Evolutionary conservation across 306 rosid species (phyloP).

Genomic region (Citrullus mucosospermus): DNA sequence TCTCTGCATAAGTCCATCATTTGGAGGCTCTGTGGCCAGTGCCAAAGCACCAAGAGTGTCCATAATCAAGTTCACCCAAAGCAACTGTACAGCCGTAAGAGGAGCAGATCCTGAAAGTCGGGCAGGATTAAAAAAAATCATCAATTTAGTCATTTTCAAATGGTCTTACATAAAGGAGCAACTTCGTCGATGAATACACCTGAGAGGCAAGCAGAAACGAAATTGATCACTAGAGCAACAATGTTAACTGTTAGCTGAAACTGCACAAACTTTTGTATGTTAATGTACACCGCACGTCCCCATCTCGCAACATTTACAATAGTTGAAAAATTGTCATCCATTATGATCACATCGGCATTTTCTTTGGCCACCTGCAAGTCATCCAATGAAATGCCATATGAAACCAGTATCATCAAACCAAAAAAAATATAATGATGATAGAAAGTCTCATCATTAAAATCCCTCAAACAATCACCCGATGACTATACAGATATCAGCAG

Average conservation of each 20-base stretch:
- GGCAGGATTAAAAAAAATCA: conserved; percentile 1
- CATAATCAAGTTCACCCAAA: conserved; percentile 99
- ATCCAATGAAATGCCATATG: conserved; percentile 8
- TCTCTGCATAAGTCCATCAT: conserved; percentile 60
- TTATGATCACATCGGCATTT: conserved; percentile 76
- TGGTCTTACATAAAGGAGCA: background rate
- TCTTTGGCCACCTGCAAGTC: conserved; percentile 81
- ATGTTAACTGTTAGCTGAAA: conserved; percentile 90
- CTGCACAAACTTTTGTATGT: conserved; percentile 95
- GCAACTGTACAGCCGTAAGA: conserved; percentile 88
- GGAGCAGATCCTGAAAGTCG: conserved; percentile 82
- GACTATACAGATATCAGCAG: background rate
- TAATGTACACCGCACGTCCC: conserved; percentile 95
- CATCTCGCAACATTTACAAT: conserved; percentile 77
- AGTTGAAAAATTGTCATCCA: conserved; percentile 82
- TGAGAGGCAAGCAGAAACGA: conserved; percentile 79
- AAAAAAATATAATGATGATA: background rate
- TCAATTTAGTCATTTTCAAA: background rate
- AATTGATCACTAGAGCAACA: conserved; percentile 79
- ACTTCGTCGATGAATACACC: conserved; percentile 28
- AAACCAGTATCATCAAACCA: background rate
- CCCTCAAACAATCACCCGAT: background rate
- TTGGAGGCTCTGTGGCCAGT: conserved; percentile 93
- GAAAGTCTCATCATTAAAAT: background rate
- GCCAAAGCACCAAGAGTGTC: conserved; percentile 98